A percentile compares a stretch with the other conserved stretches of the same genome.
phyloP scores from a whole-genome alignment of 2,329 filamentous ascomycete species.

The Phaeophleospora eucalypticola region DNA sequence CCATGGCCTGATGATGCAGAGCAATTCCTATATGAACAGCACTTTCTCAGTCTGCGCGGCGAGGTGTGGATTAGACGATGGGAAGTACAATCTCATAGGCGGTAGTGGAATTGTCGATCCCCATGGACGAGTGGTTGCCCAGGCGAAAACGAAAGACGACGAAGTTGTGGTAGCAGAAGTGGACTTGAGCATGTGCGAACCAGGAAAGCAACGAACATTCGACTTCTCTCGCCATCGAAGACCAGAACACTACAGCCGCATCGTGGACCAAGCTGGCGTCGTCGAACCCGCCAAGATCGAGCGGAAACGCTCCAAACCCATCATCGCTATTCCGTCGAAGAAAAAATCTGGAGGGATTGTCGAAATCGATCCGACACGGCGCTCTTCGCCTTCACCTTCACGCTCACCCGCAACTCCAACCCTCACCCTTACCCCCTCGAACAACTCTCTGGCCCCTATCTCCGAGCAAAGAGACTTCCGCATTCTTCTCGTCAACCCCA shows the following conservation, averaged over 20 bases:
- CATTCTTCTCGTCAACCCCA: conserved; percentile 49
- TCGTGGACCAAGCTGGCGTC: conserved; percentile 30
- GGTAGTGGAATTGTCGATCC: conserved; percentile 47
- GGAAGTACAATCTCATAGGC: conserved; percentile 44
- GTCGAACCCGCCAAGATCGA: conserved; percentile 3
- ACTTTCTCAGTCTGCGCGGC: conserved; percentile 48
- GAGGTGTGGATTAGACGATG: conserved; percentile 50
- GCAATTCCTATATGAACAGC: conserved; percentile 50
- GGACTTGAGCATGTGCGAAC: conserved; percentile 44
- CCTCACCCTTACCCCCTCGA: too few relatives aligned
- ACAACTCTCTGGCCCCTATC: too few relatives aligned
- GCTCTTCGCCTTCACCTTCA: too few relatives aligned
- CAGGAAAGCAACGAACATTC: conserved; percentile 43
- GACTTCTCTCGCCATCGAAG: conserved; percentile 42
- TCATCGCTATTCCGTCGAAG: conserved; percentile 1
- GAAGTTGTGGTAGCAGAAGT: conserved; percentile 49
- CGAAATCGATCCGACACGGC: background rate
- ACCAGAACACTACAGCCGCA: conserved; percentile 39
- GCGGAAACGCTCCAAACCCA: background rate
- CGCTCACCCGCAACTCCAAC: too few relatives aligned
- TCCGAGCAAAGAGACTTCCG: conserved; percentile 32
- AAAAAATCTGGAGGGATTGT: background rate
- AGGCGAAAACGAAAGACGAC: conserved; percentile 45
- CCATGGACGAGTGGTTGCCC: conserved; percentile 45
- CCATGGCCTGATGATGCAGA: conserved; percentile 49